These are phyloP conservation scores for Geotrichum australiense DNA, from an alignment of 1,139 yeast genomes.

Conservation along the genomic window DNA sequence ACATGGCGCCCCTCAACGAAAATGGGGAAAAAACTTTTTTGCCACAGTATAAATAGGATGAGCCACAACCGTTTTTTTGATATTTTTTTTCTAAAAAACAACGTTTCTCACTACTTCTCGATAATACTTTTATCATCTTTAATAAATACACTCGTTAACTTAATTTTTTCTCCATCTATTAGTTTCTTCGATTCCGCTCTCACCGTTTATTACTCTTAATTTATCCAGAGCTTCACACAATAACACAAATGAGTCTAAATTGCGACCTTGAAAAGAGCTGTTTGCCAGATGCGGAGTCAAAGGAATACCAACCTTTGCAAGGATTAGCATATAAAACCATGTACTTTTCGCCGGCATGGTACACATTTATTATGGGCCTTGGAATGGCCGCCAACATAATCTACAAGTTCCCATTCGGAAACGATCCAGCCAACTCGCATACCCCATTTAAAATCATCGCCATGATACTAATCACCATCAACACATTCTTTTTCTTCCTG, in stretches of 20 bases:
- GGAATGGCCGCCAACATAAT: conserved; percentile 63
- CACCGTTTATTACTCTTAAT: no score
- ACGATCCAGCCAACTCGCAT: background rate
- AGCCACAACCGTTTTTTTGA: conserved; percentile 9
- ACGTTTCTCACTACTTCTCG: background rate
- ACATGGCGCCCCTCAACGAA: no score
- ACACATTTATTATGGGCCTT: conserved; percentile 76
- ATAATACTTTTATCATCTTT: background rate
- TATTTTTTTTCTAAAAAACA: background rate
- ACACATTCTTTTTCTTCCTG: conserved; percentile 43
- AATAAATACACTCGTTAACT: background rate
- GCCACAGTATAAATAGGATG: conserved; percentile 14
- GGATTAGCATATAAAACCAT: background rate
- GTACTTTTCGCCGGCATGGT: conserved; percentile 37
- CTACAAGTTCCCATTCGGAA: conserved; percentile 52
- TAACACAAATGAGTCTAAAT: no score
- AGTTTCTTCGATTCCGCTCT: background rate
- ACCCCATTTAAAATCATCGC: conserved; percentile 49
- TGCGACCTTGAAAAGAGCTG: no score
- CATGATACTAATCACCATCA: conserved; percentile 49
- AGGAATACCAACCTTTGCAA: background rate
- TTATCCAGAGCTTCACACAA: no score
- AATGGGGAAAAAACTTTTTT: no score
- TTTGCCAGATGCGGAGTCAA: no score
- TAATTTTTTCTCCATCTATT: background rate